A percentile compares a stretch with the other conserved stretches of the same genome.
Conservation (phyloP, 2,329 filamentous ascomycete species). For the Rhinocladiella mackenziei region DNA sequence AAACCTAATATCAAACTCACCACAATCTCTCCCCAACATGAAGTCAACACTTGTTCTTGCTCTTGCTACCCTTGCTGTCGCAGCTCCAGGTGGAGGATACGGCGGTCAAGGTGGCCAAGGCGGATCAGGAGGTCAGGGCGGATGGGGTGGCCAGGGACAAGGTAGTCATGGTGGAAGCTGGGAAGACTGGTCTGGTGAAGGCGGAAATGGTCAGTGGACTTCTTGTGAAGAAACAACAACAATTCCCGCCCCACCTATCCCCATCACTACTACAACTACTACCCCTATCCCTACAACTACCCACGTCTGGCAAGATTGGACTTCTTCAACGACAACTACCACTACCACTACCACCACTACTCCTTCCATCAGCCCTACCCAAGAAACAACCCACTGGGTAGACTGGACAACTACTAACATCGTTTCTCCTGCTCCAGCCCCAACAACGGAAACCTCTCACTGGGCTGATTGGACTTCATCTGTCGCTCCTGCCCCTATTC, state of each 20-base stretch:
- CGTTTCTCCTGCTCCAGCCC: slow-evolving; percentile 11
- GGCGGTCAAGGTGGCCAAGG: slow-evolving; percentile 10
- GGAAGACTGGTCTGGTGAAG: slow-evolving; percentile 18
- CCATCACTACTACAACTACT: slow-evolving; percentile 10
- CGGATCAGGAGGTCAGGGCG: slow-evolving; percentile 18
- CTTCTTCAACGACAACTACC: slow-evolving; percentile 1
- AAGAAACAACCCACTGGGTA: slow-evolving; percentile 6
- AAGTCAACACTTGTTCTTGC: slow-evolving; percentile 24
- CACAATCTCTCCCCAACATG: slow-evolving; percentile 21
- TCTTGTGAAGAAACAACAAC: slow-evolving; percentile 9
- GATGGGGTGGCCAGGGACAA: slow-evolving; percentile 20
- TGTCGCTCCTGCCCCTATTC: not conserved
- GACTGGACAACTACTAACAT: slow-evolving; percentile 18
- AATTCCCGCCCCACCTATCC: slow-evolving; percentile 1
- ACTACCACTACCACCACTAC: slow-evolving; percentile 4
- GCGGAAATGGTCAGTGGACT: slow-evolving; percentile 13
- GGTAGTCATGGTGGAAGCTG: slow-evolving; percentile 12
- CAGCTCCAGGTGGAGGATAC: slow-evolving; percentile 19
- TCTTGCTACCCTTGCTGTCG: slow-evolving; percentile 24
- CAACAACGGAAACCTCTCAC: slow-evolving; percentile 5
- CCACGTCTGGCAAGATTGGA: slow-evolving; percentile 10
- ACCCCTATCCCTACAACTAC: slow-evolving; percentile 5
- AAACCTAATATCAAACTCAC: slow-evolving; percentile 8
- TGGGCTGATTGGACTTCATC: slow-evolving; percentile 4
- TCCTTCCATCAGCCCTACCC: not conserved